phyloP scores from a whole-genome alignment of 176 grass and related monocot species.

The Eleusine indica region DNA sequence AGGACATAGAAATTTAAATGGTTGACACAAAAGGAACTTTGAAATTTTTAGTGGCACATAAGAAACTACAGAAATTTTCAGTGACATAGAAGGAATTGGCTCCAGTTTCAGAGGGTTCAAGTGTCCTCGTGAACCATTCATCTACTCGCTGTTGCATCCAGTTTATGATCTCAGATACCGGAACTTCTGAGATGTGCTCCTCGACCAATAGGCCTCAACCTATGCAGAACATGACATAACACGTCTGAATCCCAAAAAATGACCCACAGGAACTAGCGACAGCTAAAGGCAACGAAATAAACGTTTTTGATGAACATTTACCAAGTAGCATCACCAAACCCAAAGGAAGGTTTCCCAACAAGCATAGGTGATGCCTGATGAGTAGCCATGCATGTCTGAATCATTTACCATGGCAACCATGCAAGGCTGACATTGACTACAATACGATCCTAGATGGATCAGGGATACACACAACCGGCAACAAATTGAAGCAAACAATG shows the following conservation, averaged over 20 bases:
- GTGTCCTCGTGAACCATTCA: too few relatives aligned
- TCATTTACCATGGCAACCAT: conserved; percentile 38
- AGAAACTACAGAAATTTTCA: too few relatives aligned
- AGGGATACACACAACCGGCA: conserved; percentile 43
- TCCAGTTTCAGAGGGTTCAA: too few relatives aligned
- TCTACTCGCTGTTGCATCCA: too few relatives aligned
- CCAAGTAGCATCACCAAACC: conserved; percentile 35
- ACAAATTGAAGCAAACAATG: conserved; percentile 54
- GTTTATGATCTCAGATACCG: too few relatives aligned
- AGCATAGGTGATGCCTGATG: conserved; percentile 35
- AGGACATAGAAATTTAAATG: too few relatives aligned
- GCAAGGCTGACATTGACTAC: conserved; percentile 31
- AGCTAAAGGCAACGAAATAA: conserved; percentile 3
- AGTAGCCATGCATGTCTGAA: conserved; percentile 38
- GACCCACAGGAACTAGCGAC: background rate
- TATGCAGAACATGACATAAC: background rate
- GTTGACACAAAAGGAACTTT: too few relatives aligned
- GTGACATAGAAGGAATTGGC: too few relatives aligned
- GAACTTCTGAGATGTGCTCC: too few relatives aligned
- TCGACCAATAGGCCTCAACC: background rate
- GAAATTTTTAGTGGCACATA: too few relatives aligned
- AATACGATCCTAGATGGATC: conserved; percentile 58
- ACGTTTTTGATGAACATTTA: conserved; percentile 39
- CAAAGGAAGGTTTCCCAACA: conserved; percentile 31
- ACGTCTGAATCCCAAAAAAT: background rate